Evolutionary conservation across 2,329 filamentous ascomycete species (phyloP), one percentile per base, ranked within the genome.

Genomic region (Colletotrichum melonis): DNA sequence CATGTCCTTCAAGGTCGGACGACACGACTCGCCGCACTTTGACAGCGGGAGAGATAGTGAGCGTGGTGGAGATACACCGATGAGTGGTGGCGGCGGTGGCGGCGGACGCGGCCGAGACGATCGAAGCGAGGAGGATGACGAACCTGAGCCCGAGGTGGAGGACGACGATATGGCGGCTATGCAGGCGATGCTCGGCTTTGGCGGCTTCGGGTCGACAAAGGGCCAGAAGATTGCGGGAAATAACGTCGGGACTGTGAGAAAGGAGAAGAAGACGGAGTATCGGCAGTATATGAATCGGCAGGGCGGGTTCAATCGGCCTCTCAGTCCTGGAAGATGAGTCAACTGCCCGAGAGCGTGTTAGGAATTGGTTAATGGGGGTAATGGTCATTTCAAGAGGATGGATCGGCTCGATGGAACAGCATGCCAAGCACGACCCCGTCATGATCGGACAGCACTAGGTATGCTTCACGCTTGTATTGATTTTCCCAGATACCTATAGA

Each of bases 261-360:
- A 97, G 87, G 95, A 97, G 85, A 98, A 98, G 91, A 95, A 95
- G 90, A 94, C 92, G 16, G 91, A 97, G 86, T 98, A 98, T 80
- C 89, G 97, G 77, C 97, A 99, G 89, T 99, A 99, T 83, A 99
- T 99, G 91, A 97, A 97, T 80, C 89, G 94, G 69, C 87, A 91
- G 64, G 94, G 94, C 69, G 94, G 94, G 6, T 97, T 97, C 86
- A 97, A 96, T 81, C 85, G 94, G 78, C 93, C 94, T 58, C 84
- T 95, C 65, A 93, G 92, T 81, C 91, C 91, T 24, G 81, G 82
- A 24, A 78, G 86, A 63, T 87, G 70, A 77, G 55, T 8, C 28
- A 30, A 30, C 28, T 30, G 6, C 28, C 32, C 14, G 35, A 30
- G 63, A 24, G 30, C 12, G n/a, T 3, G 30, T n/a, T n/a, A n/a